Conservation (phyloP, 371 early-diverging fungal species). For the Apophysomyces trapeziformis region DNA sequence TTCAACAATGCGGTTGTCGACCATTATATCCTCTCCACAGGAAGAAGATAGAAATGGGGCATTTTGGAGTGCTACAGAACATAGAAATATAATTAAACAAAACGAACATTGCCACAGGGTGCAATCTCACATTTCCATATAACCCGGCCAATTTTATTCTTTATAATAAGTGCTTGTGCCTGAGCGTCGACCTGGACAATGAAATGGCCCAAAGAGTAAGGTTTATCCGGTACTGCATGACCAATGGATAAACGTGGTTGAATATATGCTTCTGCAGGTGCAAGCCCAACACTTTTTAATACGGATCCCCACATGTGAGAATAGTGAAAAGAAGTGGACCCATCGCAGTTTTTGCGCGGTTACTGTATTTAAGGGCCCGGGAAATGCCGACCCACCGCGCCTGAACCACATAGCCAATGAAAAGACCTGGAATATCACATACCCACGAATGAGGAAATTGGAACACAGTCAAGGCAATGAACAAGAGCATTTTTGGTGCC, state of each 20-base stretch:
- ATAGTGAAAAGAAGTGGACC: conserved; percentile 9
- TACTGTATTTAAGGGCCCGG: not conserved
- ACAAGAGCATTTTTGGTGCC: too few species aligned
- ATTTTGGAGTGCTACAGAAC: conserved; percentile 39
- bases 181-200: conserved; percentile 23
- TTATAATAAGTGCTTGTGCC: conserved; percentile 18
- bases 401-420: too few species aligned
- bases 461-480: too few species aligned
- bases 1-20: conserved; percentile 31
- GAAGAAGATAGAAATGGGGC: conserved; percentile 43
- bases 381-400: conserved; percentile 1
- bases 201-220: conserved; percentile 24
- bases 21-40: conserved; percentile 35
- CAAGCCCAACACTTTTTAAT: conserved; percentile 25
- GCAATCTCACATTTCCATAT: conserved; percentile 25
- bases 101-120: not conserved
- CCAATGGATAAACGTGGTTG: conserved; percentile 31
- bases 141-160: conserved; percentile 18
- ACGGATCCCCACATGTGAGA: conserved; percentile 16
- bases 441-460: too few species aligned
- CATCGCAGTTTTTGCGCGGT: not conserved
- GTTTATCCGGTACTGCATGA: conserved; percentile 18
- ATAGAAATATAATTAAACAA: not conserved
- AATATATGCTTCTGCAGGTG: conserved; percentile 24
- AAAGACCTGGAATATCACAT: too few species aligned